Evolutionary conservation across 225 moss, liverwort and hornwort genomes (phyloP), one percentile per base, ranked within the genome.

Genomic region (Asterella californica): DNA sequence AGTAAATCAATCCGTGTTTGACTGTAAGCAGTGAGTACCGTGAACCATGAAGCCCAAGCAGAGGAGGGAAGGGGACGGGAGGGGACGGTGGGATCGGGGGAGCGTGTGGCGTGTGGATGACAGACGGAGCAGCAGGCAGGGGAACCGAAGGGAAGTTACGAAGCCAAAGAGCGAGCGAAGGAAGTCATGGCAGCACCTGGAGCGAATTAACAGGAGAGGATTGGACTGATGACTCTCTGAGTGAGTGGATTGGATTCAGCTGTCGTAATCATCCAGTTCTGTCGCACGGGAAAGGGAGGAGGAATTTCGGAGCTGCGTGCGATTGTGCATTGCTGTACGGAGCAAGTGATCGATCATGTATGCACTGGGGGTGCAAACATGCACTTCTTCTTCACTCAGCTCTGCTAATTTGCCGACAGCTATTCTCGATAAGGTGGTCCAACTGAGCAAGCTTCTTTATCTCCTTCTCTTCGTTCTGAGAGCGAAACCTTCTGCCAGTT

Each of bases 331-430:
- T 29, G 65, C 65, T 19, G 29, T 34, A 7, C 9, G 17, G 34
- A 66, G 9, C 17, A 17, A 66, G 29, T 7, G 65, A 66, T 66
- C 70, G 70, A 70, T 42, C 70, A 70, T 70, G 70, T 70, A 70
- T 25, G 70, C 70, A 36, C 38, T 70, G 11, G 70, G 70, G 70
- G 38, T 70, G 70, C 70, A 70, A 42, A 21, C 36, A 25, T 70
- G 70, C 38, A 42, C 70, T 10, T 34, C 68, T 45, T 70, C 70
- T 22, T 17, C 37, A 21, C 70, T 70, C 10, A 70, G 70, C 37
- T 70, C 70, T 4, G 37, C 70, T 4, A 70, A 70, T 45, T 70
- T 42, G 36, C 37, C 70, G 70, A 70, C 70, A 4, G 38, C 68
- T 21, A 36, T 29, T 18, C 62, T 62, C 65, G 65, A 66, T 29